These are phyloP conservation scores for Microcera coccophila DNA, from an alignment of 2,329 filamentous ascomycete genomes.

Conservation along the genomic window DNA sequence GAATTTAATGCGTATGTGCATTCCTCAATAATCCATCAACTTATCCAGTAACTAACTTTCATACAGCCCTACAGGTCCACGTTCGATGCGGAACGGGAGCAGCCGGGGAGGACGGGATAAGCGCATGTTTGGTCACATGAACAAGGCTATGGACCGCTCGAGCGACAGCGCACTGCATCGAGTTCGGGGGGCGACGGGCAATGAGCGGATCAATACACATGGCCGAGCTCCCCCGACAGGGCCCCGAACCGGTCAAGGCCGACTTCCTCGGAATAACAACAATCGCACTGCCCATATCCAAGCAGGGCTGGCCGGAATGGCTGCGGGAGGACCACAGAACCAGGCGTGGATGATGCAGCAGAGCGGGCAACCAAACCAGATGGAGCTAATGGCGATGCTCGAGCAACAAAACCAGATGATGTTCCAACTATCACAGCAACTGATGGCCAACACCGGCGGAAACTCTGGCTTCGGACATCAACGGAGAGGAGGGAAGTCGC, in stretches of 20 bases:
- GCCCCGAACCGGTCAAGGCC: slow-evolving; percentile 55
- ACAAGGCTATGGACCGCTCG: slow-evolving; percentile 75
- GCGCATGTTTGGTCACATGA: slow-evolving; percentile 80
- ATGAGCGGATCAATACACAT: slow-evolving; percentile 78
- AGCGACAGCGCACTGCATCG: slow-evolving; percentile 75
- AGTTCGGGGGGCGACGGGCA: slow-evolving; percentile 66
- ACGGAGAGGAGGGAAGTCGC: slow-evolving; percentile 51
- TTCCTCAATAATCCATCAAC: not conserved
- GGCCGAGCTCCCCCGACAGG: slow-evolving; percentile 67
- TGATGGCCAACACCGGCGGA: slow-evolving; percentile 52
- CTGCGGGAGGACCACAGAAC: slow-evolving; percentile 32
- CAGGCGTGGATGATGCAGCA: slow-evolving; percentile 46
- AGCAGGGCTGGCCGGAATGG: slow-evolving; percentile 47
- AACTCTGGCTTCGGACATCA: slow-evolving; percentile 38
- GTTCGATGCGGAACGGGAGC: slow-evolving; percentile 76
- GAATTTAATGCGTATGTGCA: slow-evolving; percentile 57
- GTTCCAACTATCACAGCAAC: slow-evolving; percentile 65
- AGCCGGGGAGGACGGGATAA: slow-evolving; percentile 65
- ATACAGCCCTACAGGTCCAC: slow-evolving; percentile 82
- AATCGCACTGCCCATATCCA: slow-evolving; percentile 49
- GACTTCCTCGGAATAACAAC: slow-evolving; percentile 49
- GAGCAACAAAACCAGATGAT: slow-evolving; percentile 88
- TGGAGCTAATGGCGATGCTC: slow-evolving; percentile 67
- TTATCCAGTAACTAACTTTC: slow-evolving; percentile 37
- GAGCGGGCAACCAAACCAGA: slow-evolving; percentile 46